phyloP scores from a whole-genome alignment of 306 rosid genomes.

The Hippophae gyantsensis region DNA sequence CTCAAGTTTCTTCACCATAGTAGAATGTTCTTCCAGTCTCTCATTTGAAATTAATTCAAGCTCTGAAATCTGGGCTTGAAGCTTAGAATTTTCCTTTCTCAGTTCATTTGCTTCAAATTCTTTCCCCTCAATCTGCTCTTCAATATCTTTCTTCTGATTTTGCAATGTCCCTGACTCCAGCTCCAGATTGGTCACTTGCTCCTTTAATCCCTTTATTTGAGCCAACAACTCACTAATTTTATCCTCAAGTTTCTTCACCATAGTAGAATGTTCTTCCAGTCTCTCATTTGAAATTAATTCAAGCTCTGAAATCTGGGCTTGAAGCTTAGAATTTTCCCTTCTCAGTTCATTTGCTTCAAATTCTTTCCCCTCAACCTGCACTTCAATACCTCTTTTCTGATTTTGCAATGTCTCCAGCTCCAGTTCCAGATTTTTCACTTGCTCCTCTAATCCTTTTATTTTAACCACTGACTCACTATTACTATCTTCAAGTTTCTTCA shows the following conservation, averaged over 20 bases:
- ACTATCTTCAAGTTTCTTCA: conserved; percentile 41
- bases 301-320: conserved; percentile 41
- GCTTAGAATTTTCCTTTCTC: conserved; percentile 19
- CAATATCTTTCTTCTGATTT: conserved; percentile 26
- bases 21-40: conserved; percentile 41
- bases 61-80: too few relatives aligned
- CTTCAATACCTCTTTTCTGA: conserved; percentile 39
- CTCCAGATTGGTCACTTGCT: conserved; percentile 20
- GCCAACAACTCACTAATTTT: conserved; percentile 12
- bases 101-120: conserved; percentile 32
- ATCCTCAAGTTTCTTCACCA: conserved; percentile 16
- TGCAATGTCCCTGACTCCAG: conserved; percentile 23
- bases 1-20: conserved; percentile 45
- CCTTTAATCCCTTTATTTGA: conserved; percentile 25
- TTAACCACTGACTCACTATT: conserved; percentile 32
- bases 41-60: conserved; percentile 22
- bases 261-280: conserved; percentile 22
- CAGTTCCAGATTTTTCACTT: conserved; percentile 28
- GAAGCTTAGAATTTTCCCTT: conserved; percentile 38
- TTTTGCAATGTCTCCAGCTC: conserved; percentile 38
- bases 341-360: conserved; percentile 38
- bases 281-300: neutral
- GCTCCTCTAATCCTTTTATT: conserved; percentile 36
- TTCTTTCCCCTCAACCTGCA: conserved; percentile 31
- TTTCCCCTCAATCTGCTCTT: conserved; percentile 24